Conservation (phyloP, 2,329 filamentous ascomycete genomes). For the Gnomoniopsis sp. region DNA sequence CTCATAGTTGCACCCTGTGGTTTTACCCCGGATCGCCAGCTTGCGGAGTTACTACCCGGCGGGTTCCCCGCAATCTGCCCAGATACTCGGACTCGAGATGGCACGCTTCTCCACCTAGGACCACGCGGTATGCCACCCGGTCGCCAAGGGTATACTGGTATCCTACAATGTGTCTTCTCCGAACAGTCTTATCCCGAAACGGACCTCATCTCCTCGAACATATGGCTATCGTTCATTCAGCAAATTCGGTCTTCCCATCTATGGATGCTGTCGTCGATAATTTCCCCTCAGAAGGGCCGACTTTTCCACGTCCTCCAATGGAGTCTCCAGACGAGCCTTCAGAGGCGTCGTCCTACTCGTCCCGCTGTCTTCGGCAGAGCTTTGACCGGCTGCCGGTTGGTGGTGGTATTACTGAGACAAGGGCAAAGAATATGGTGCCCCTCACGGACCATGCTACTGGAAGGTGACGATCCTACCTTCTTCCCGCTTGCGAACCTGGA, state of each 20-base stretch:
- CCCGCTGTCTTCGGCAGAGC: not conserved
- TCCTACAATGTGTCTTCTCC: not conserved
- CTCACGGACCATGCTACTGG: no score
- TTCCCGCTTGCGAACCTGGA: no score
- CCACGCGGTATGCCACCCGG: not conserved
- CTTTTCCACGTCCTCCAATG: not conserved
- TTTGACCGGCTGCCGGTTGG: not conserved
- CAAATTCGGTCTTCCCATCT: not conserved
- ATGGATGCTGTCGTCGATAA: not conserved
- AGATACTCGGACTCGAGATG: not conserved
- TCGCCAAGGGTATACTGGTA: not conserved
- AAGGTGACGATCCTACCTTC: no score
- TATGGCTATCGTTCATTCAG: not conserved
- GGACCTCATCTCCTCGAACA: not conserved
- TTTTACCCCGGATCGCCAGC: slow-evolving; percentile 1
- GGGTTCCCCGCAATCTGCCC: slow-evolving; percentile 1
- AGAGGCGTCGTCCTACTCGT: no score
- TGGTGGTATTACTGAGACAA: not conserved
- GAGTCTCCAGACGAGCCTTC: not conserved
- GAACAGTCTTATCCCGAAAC: not conserved
- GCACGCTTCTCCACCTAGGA: not conserved
- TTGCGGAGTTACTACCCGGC: not conserved
- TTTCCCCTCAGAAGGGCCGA: slow-evolving; percentile 13
- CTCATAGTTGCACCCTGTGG: not conserved
- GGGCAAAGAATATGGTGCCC: no score